These are phyloP conservation scores for Gossypium laxum DNA, from an alignment of 441 rosid species.

Conservation along the genomic window DNA sequence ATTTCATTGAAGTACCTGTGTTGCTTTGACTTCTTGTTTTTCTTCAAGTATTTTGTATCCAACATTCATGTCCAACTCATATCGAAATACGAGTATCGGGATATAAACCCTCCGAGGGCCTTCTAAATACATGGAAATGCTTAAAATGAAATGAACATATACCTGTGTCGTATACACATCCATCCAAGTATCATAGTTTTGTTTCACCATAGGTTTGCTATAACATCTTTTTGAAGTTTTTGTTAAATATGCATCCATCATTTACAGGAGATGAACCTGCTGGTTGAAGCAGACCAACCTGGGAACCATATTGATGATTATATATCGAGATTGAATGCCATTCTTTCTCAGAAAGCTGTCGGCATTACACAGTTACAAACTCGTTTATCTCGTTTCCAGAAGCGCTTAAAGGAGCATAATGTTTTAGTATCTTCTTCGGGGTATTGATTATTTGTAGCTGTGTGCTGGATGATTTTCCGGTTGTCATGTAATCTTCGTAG, in stretches of 20 bases:
- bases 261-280: constrained; percentile 65
- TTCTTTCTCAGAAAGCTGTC: constrained; percentile 64
- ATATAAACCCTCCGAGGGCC: no score
- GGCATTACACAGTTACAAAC: constrained; percentile 57
- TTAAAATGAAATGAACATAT: neutral
- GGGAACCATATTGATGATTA: constrained; percentile 79
- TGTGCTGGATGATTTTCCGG: neutral
- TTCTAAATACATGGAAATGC: no score
- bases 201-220: neutral
- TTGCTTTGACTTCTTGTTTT: no score
- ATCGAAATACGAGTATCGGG: no score
- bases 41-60: no score
- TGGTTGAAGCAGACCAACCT: constrained; percentile 68
- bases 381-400: constrained; percentile 66
- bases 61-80: no score
- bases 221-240: neutral
- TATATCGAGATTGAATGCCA: constrained; percentile 47
- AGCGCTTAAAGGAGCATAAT: constrained; percentile 63
- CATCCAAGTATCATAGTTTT: neutral
- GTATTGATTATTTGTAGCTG: constrained; percentile 24
- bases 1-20: neutral
- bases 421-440: constrained; percentile 61
- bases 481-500: neutral
- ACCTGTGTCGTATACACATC: neutral
- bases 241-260: neutral